These are phyloP conservation scores for Logfia minima DNA, from an alignment of 129 eudicot species.

Conservation along the genomic window DNA sequence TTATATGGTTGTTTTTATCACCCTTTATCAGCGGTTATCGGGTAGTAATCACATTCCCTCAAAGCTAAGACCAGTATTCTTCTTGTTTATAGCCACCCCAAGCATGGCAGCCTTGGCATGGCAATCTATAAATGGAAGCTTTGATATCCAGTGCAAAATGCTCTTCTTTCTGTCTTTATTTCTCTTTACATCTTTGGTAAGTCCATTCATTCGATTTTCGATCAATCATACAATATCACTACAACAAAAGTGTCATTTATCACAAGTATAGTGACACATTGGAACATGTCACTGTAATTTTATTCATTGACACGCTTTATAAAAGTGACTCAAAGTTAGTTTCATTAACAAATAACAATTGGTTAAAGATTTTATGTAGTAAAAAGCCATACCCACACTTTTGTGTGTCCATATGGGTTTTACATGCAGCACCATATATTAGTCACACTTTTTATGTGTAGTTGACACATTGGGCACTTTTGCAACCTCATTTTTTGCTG, in stretches of 20 bases:
- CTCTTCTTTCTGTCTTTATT: constrained; percentile 78
- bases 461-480: not conserved
- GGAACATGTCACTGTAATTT: not conserved
- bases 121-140: constrained; percentile 66
- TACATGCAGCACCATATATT: not conserved
- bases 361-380: not conserved
- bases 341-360: no score
- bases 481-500: not conserved
- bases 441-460: not conserved
- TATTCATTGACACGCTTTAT: no score
- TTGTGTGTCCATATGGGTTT: not conserved
- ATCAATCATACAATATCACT: not conserved
- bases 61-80: constrained; percentile 68
- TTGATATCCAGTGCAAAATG: constrained; percentile 60
- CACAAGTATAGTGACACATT: not conserved
- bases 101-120: constrained; percentile 79
- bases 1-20: constrained; percentile 70
- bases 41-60: constrained; percentile 57
- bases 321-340: no score
- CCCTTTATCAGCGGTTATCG: constrained; percentile 70
- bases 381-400: not conserved
- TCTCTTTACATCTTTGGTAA: constrained; percentile 75
- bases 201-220: constrained; percentile 14
- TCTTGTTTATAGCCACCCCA: constrained; percentile 79
- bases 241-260: not conserved